These are phyloP conservation scores for Fusarium tjaetaba DNA, from an alignment of 2,329 filamentous ascomycete genomes.

Conservation along the genomic window DNA sequence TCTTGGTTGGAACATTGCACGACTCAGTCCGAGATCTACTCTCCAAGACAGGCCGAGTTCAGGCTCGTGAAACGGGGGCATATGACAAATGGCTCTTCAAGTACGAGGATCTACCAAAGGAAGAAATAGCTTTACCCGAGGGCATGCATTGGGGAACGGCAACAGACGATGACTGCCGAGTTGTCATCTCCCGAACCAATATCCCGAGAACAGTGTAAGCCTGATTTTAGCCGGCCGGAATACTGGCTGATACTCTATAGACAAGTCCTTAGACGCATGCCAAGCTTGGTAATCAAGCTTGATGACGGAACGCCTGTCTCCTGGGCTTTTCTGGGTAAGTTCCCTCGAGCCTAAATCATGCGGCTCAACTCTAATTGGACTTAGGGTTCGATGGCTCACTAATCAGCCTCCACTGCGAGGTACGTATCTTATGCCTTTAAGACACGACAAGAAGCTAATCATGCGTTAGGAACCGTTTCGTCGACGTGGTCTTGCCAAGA, in stretches of 20 bases:
- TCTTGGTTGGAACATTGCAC: slow-evolving; percentile 52
- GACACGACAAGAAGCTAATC: not conserved
- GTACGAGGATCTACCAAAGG: slow-evolving; percentile 54
- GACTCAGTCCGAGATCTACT: slow-evolving; percentile 43
- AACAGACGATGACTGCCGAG: slow-evolving; percentile 60
- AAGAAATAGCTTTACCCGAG: slow-evolving; percentile 48
- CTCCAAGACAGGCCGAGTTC: slow-evolving; percentile 40
- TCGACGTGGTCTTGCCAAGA: slow-evolving; percentile 70
- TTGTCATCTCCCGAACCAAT: slow-evolving; percentile 64
- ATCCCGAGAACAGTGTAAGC: slow-evolving; percentile 65
- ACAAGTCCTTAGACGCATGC: slow-evolving; percentile 55
- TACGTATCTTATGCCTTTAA: slow-evolving; percentile 19
- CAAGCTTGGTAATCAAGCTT: slow-evolving; percentile 58
- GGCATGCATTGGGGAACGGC: slow-evolving; percentile 67
- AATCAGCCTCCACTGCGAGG: slow-evolving; percentile 69
- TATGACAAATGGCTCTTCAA: slow-evolving; percentile 70
- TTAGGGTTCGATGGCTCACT: slow-evolving; percentile 69
- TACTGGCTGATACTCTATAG: slow-evolving; percentile 37
- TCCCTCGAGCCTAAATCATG: not conserved
- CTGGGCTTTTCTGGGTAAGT: slow-evolving; percentile 68
- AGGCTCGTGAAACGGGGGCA: slow-evolving; percentile 40
- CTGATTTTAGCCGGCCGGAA: not conserved
- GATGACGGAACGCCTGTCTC: slow-evolving; percentile 62
- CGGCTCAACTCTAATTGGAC: not conserved
- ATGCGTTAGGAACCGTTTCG: slow-evolving; percentile 60